A percentile compares a stretch with the other conserved stretches of the same genome.
Conservation (phyloP, 2,329 filamentous ascomycete species). For the Aspergillus sp. region DNA sequence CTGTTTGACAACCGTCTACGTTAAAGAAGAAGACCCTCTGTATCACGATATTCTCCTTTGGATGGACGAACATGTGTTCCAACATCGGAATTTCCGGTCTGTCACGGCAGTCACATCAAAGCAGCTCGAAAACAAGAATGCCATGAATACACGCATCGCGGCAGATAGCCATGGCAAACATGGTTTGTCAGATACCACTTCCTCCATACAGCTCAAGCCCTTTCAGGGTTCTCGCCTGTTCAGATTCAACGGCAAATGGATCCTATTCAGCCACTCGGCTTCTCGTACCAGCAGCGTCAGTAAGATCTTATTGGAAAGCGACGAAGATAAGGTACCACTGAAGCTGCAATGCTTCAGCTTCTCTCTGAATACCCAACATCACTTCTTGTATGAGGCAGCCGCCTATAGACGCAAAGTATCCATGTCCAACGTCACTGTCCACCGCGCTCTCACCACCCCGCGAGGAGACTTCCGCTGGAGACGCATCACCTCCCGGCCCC, state of each 20-base stretch:
- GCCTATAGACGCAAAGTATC: too few species aligned
- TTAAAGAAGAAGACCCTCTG: constrained; percentile 58
- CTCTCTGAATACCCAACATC: too few species aligned
- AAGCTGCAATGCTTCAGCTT: background rate
- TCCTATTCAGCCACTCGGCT: too few species aligned
- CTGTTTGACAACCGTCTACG: constrained; percentile 39
- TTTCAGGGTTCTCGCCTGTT: too few species aligned
- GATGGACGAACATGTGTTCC: constrained; percentile 46
- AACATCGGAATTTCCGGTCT: background rate
- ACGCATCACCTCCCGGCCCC: constrained; percentile 61
- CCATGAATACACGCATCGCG: background rate
- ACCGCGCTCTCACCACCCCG: constrained; percentile 43
- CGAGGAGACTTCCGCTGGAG: constrained; percentile 51
- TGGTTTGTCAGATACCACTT: too few species aligned
- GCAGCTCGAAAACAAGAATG: background rate
- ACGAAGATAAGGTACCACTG: background rate
- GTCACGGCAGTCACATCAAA: background rate
- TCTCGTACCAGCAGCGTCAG: too few species aligned
- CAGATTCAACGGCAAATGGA: too few species aligned
- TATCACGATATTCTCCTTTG: constrained; percentile 59
- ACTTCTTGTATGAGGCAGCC: too few species aligned
- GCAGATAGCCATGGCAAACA: background rate
- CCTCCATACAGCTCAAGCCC: too few species aligned
- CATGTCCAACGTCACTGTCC: too few species aligned
- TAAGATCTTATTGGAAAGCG: too few species aligned